Evolutionary conservation across 768 basidiomycete genomes (phyloP).

Genomic region (Tricholoma furcatifolium): DNA sequence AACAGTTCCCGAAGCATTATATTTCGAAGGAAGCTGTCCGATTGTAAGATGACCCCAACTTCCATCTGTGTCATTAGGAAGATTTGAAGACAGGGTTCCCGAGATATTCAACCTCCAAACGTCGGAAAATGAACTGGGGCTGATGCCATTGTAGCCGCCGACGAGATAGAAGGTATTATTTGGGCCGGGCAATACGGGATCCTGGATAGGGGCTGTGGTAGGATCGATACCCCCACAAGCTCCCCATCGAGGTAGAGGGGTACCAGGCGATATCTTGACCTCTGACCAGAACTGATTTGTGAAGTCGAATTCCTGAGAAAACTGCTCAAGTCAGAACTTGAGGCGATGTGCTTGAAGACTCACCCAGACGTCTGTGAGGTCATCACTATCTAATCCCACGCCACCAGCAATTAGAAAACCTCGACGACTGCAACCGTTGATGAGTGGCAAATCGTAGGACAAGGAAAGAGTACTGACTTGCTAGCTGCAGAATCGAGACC

Average conservation of each 20-base stretch:
- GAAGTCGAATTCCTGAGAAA: conserved; percentile 69
- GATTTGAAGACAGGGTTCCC: conserved; percentile 71
- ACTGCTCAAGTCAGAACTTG: neutral
- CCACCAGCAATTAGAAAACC: conserved; percentile 78
- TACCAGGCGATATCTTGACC: conserved; percentile 47
- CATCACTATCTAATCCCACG: conserved; percentile 47
- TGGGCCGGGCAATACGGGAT: conserved; percentile 46
- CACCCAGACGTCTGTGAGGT: conserved; percentile 77
- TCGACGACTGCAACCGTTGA: conserved; percentile 51
- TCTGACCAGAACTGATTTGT: conserved; percentile 74
- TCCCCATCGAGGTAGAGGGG: conserved; percentile 66
- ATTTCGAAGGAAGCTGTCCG: conserved; percentile 35
- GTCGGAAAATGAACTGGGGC: conserved; percentile 52
- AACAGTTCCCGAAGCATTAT: conserved; percentile 59
- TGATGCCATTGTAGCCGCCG: conserved; percentile 61
- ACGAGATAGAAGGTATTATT: conserved; percentile 75
- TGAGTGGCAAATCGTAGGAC: conserved; percentile 10
- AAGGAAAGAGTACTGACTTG: conserved; percentile 54
- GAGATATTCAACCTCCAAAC: conserved; percentile 71
- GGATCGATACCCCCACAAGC: conserved; percentile 75
- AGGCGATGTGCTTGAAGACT: conserved; percentile 17
- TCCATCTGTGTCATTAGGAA: conserved; percentile 46
- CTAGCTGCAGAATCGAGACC: conserved; percentile 77
- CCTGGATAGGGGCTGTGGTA: conserved; percentile 40
- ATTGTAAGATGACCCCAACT: conserved; percentile 58